Percentiles rank a stretch among this genome's conserved stretches.
Evolutionary conservation across 148 eudicot species (phyloP).

Genomic region (Silene uniflora): DNA sequence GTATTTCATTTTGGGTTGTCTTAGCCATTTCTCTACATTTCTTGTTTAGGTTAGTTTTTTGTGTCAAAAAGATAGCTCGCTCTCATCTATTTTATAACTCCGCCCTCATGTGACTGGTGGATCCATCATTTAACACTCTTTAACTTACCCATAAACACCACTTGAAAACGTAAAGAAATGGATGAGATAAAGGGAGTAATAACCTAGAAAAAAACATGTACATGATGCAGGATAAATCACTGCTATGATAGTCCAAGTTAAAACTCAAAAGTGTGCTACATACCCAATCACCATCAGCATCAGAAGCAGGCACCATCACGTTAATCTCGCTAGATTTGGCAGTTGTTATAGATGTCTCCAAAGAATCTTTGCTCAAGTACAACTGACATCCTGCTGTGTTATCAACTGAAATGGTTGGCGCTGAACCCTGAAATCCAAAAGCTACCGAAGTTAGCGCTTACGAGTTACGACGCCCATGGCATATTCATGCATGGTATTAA

Average conservation of each 20-base stretch:
- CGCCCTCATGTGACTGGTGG: no score
- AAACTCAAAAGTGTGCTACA: slow-evolving; percentile 22
- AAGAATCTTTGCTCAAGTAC: slow-evolving; percentile 84
- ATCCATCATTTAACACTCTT: background rate
- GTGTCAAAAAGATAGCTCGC: background rate
- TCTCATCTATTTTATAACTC: background rate
- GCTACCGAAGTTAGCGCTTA: slow-evolving; percentile 12
- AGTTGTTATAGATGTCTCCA: slow-evolving; percentile 79
- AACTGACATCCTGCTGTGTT: slow-evolving; percentile 91
- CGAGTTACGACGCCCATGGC: slow-evolving; percentile 13
- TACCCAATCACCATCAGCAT: slow-evolving; percentile 85
- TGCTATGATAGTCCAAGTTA: background rate
- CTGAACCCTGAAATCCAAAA: slow-evolving; percentile 60
- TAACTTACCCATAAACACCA: background rate
- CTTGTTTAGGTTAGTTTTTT: background rate
- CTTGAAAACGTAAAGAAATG: background rate
- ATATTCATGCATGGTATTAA: background rate
- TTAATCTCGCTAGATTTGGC: slow-evolving; percentile 96
- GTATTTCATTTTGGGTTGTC: background rate
- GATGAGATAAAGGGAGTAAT: background rate
- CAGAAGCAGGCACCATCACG: slow-evolving; percentile 78
- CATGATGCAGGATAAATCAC: background rate
- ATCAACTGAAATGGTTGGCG: slow-evolving; percentile 94
- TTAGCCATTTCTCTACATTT: background rate
- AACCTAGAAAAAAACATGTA: background rate